Evolutionary conservation across 257 asterid species (phyloP).

Genomic region (Forsythia suspensa): DNA sequence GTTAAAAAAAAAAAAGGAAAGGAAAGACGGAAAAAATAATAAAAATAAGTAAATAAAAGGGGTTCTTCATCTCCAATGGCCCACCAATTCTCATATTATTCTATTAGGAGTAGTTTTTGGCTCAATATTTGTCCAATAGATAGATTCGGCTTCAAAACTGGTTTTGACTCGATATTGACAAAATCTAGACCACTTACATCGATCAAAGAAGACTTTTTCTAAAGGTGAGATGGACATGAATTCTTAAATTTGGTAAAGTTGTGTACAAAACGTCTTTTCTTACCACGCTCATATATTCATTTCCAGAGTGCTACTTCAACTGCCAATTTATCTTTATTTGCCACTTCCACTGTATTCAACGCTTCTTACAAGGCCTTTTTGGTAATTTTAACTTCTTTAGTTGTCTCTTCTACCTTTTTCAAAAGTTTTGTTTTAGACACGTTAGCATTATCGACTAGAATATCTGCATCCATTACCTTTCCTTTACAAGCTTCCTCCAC

Average conservation of each 20-base stretch:
- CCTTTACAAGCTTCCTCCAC: slow-evolving; percentile 36
- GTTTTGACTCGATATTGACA: slow-evolving; percentile 23
- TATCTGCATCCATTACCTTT: slow-evolving; percentile 29
- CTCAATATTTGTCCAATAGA: slow-evolving; percentile 53
- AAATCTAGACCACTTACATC: slow-evolving; percentile 37
- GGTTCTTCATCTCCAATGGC: too few relatives aligned
- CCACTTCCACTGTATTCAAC: slow-evolving; percentile 41
- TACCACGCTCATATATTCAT: slow-evolving; percentile 49
- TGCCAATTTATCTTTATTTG: slow-evolving; percentile 39
- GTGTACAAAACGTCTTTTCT: slow-evolving; percentile 33
- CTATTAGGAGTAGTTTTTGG: slow-evolving; percentile 43
- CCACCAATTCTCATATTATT: slow-evolving; percentile 32
- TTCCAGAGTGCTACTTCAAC: slow-evolving; percentile 47
- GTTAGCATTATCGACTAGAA: slow-evolving; percentile 39
- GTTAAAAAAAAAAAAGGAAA: too few relatives aligned
- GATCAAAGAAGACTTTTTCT: slow-evolving; percentile 30
- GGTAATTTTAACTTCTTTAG: slow-evolving; percentile 40
- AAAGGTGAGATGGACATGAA: slow-evolving; percentile 20
- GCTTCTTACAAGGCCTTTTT: slow-evolving; percentile 45
- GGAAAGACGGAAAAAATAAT: too few relatives aligned
- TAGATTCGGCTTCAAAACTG: slow-evolving; percentile 35
- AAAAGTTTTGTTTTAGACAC: slow-evolving; percentile 37
- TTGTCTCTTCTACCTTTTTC: slow-evolving; percentile 45
- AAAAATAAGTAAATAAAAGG: too few relatives aligned
- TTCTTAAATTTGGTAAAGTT: slow-evolving; percentile 40